These are phyloP conservation scores for Colletotrichum tropicale DNA, from an alignment of 2,329 filamentous ascomycete genomes.

Conservation along the genomic window DNA sequence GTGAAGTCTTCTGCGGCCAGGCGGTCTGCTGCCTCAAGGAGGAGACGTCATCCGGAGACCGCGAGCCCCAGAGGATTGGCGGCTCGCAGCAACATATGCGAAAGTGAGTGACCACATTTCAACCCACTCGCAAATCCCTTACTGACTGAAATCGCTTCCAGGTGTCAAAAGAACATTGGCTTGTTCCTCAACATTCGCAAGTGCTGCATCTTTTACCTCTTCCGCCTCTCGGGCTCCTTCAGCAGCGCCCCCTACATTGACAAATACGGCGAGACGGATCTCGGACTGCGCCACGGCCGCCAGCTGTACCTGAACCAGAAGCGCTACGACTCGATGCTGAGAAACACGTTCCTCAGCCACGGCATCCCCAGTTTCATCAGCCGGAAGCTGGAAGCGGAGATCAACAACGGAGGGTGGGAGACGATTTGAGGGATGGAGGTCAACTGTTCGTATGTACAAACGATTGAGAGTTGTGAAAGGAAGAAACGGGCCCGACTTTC, in stretches of 20 bases:
- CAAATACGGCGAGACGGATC: slow-evolving; percentile 92
- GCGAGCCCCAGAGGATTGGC: slow-evolving; percentile 62
- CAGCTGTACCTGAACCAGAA: slow-evolving; percentile 94
- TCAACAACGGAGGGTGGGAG: slow-evolving; percentile 98
- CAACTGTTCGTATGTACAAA: not conserved
- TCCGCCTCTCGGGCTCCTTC: slow-evolving; percentile 82
- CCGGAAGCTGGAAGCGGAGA: slow-evolving; percentile 88
- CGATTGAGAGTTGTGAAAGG: not conserved
- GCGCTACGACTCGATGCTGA: slow-evolving; percentile 86
- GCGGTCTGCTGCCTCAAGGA: slow-evolving; percentile 85
- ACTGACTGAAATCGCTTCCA: slow-evolving; percentile 40
- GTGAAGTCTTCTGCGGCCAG: slow-evolving; percentile 96
- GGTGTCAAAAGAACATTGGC: slow-evolving; percentile 89
- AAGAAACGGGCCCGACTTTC: not conserved
- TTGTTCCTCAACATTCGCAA: slow-evolving; percentile 97
- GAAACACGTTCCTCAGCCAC: slow-evolving; percentile 86
- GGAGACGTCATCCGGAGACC: slow-evolving; percentile 46
- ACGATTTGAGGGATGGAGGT: slow-evolving; percentile 53
- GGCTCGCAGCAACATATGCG: slow-evolving; percentile 91
- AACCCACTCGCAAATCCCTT: not conserved
- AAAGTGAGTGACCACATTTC: slow-evolving; percentile 62
- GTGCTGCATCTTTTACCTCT: slow-evolving; percentile 88
- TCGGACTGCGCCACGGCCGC: slow-evolving; percentile 84
- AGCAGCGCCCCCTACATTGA: slow-evolving; percentile 92
- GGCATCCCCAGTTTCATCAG: slow-evolving; percentile 89